phyloP scores from a whole-genome alignment of 208 protist species.

The Naegleria lovaniensis region DNA sequence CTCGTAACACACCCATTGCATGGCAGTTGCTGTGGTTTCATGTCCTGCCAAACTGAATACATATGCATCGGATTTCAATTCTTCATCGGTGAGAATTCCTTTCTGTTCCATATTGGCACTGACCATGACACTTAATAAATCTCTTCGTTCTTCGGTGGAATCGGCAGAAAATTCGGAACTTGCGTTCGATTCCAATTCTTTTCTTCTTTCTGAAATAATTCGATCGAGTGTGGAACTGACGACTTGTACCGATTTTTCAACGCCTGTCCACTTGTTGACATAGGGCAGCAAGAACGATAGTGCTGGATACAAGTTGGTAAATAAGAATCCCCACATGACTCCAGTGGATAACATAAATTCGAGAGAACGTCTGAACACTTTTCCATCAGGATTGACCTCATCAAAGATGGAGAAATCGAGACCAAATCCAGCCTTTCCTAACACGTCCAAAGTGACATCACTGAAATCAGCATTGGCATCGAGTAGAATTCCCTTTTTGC shows the following conservation, averaged over 20 bases:
- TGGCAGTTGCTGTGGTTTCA: not conserved
- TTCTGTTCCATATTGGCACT: not conserved
- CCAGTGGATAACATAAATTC: not conserved
- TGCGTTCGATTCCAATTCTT: not conserved
- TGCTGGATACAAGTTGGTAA: not conserved
- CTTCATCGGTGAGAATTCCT: not conserved
- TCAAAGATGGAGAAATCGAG: not conserved
- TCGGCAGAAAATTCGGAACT: not conserved
- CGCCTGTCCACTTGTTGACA: not conserved
- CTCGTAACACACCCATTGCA: not conserved
- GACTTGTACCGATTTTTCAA: not conserved
- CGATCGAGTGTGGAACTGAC: not conserved
- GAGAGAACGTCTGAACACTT: not conserved
- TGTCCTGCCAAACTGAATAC: not conserved
- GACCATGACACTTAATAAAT: not conserved
- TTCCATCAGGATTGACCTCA: not conserved
- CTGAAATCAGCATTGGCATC: not conserved
- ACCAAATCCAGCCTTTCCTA: constrained; percentile 2
- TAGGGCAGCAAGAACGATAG: not conserved
- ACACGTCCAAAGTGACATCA: constrained; percentile 2
- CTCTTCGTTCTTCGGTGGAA: not conserved
- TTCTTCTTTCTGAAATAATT: not conserved
- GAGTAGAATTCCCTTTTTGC: not conserved
- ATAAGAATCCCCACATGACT: not conserved
- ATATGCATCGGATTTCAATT: not conserved